These are phyloP conservation scores for Mycena belliarum DNA, from an alignment of 768 basidiomycete species.

Conservation along the genomic window DNA sequence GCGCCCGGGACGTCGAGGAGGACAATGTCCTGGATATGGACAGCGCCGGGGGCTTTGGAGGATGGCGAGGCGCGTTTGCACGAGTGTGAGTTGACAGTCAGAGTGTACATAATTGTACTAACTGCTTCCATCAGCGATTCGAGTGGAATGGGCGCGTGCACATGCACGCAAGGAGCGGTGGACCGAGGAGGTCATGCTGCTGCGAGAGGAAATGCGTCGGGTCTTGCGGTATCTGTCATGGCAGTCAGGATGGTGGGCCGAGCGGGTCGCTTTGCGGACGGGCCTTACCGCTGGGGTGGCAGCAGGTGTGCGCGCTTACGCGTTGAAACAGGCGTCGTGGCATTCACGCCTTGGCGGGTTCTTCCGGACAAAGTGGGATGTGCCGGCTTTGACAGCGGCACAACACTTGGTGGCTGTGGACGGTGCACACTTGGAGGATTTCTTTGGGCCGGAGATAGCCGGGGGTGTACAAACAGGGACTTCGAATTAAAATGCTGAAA, in stretches of 20 bases:
- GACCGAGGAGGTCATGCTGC: conserved; percentile 14
- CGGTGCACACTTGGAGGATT: background rate
- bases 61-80: background rate
- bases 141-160: conserved; percentile 17
- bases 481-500: background rate
- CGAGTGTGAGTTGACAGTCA: background rate
- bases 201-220: conserved; percentile 17
- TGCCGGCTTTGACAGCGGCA: background rate
- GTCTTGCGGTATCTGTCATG: conserved; percentile 7
- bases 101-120: too few relatives aligned
- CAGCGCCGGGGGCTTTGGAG: background rate
- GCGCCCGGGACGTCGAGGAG: background rate
- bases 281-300: background rate
- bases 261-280: background rate
- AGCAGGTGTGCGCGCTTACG: background rate
- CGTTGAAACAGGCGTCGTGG: background rate
- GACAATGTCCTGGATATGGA: conserved; percentile 15
- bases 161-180: conserved; percentile 9
- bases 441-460: background rate
- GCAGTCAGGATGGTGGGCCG: conserved; percentile 3
- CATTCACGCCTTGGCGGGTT: background rate
- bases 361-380: background rate
- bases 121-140: background rate
- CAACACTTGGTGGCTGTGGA: background rate
- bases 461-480: background rate